Evolutionary conservation across 495 filamentous ascomycete genomes (phyloP), one percentile per base, ranked within the genome.

Genomic region (Penicillium salamii): DNA sequence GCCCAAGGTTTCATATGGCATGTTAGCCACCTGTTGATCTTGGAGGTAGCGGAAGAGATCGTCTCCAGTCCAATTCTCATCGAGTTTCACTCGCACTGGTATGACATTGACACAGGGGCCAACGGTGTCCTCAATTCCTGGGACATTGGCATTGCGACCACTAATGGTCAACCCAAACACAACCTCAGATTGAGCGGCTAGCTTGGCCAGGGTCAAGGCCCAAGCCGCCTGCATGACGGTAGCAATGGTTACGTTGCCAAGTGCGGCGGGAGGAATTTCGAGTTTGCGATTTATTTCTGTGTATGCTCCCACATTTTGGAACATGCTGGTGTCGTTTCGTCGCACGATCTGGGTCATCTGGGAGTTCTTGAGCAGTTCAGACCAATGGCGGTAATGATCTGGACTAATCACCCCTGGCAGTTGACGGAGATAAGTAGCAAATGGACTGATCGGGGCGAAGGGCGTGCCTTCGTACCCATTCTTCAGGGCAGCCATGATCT

Each of bases 91-190:
- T 7, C 81, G 70, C 0, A 84, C 76, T 0, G 82, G 82, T 2
- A 85, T 62, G 13, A 83, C 68, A 52, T 85, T 84, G 46, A 85
- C 63, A 54, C 82, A 86, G 5, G 78, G 78, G 0, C 80, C 80
- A 36, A 81, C 67, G 14, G 78, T 79, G 50, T 61, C 71, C 23
- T 79, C 79, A 17, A 84, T 68, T 2, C 78, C 75, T 5, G 72
- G 70, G 4, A 86, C 55, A 20, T 71, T 70, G 12, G 74, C 71
- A 46, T 78, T 79, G 15, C 86, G 78, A 3, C 85, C 79, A 39
- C 74, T 77, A 46, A 80, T 77, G 2, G 76, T 71, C 14, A 78
- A 67, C 0, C 78, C 79, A 35, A 83, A 83, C 24, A 80, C 74
- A 18, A 83, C 70, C 49, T 83, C 79, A 1, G 69, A 69, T 20